Conservation (phyloP, 2,329 filamentous ascomycete species). For the Phymatotrichopsis omnivora region DNA sequence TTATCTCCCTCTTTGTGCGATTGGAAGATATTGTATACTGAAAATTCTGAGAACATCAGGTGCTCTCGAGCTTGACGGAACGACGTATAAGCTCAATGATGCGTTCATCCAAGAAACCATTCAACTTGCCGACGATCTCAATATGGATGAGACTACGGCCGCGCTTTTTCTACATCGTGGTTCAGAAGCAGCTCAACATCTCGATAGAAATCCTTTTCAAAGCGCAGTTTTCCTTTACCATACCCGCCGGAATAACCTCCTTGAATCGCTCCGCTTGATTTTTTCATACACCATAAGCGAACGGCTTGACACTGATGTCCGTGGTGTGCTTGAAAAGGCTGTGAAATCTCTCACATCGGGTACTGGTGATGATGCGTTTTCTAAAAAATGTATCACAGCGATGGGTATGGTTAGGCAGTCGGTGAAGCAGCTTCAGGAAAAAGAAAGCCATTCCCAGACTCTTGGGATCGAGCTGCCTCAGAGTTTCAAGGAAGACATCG, state of each 20-base stretch:
- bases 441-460: constrained; percentile 62
- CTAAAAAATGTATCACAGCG: constrained; percentile 61
- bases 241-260: constrained; percentile 67
- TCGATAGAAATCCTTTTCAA: constrained; percentile 64
- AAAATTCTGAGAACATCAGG: constrained; percentile 41
- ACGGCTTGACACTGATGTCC: constrained; percentile 42
- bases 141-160: constrained; percentile 81
- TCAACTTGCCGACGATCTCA: constrained; percentile 74
- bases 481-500: constrained; percentile 54
- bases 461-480: constrained; percentile 52
- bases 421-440: constrained; percentile 66
- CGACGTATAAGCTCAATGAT: constrained; percentile 70
- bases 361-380: constrained; percentile 48
- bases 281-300: constrained; percentile 56
- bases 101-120: constrained; percentile 77
- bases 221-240: constrained; percentile 82
- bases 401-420: constrained; percentile 69
- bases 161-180: constrained; percentile 66
- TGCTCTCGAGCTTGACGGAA: constrained; percentile 61
- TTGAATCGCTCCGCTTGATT: constrained; percentile 74
- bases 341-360: constrained; percentile 41
- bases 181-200: constrained; percentile 54
- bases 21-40: constrained; percentile 12
- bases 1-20: background rate
- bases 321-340: constrained; percentile 47